Percentiles rank a stretch among this genome's conserved stretches.
Conservation (phyloP, 2,329 filamentous ascomycete genomes). For the Phoma sp. region DNA sequence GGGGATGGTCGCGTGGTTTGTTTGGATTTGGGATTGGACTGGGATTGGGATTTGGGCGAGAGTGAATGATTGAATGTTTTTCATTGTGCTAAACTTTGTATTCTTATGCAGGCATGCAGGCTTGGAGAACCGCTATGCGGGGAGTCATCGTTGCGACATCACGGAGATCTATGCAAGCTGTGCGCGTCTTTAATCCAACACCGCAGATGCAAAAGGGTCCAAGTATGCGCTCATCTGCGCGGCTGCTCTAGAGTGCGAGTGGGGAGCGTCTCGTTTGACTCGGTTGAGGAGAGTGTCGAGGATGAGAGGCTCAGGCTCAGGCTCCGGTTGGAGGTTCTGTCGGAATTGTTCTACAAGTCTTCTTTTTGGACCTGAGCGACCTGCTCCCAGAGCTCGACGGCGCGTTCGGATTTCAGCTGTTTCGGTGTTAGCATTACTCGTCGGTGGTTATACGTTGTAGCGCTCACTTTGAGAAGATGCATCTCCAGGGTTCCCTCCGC, state of each 20-base stretch:
- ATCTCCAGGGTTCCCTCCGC: constrained; percentile 60
- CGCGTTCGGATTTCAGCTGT: constrained; percentile 33
- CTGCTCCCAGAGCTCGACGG: constrained; percentile 35
- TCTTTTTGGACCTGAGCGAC: constrained; percentile 31
- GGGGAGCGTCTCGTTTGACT: background rate
- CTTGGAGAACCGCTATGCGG: constrained; percentile 3
- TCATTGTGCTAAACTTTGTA: constrained; percentile 1
- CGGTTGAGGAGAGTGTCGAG: background rate
- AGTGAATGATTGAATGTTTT: constrained; percentile 6
- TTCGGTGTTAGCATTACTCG: constrained; percentile 11
- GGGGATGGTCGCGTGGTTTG: no score
- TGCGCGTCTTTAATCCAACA: constrained; percentile 1
- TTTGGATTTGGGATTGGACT: no score
- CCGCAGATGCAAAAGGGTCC: background rate
- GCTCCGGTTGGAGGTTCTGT: background rate
- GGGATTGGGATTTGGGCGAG: no score
- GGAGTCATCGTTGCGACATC: background rate
- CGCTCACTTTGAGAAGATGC: constrained; percentile 64
- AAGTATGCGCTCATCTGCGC: no score
- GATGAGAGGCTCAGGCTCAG: background rate
- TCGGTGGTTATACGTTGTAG: no score
- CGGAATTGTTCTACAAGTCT: constrained; percentile 29
- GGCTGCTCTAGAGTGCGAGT: no score
- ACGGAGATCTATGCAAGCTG: constrained; percentile 6
- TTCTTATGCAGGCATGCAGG: background rate